A percentile compares a stretch with the other conserved stretches of the same genome.
phyloP scores from a whole-genome alignment of 495 filamentous ascomycete genomes.

The Daldinia loculata region DNA sequence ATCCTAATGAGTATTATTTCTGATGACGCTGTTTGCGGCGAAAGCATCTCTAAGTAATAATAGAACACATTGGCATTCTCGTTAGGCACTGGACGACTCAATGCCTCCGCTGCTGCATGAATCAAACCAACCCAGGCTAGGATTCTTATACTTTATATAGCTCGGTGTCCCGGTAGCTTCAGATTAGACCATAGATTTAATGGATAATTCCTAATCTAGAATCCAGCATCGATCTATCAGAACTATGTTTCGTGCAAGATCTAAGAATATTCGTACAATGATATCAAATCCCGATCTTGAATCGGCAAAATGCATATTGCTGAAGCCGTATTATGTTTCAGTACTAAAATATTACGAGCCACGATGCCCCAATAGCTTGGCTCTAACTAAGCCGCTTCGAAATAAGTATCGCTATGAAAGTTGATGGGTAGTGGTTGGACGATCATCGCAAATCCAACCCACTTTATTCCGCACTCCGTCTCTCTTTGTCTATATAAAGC shows the following conservation, averaged over 20 bases:
- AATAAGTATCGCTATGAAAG: not conserved
- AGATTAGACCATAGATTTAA: not conserved
- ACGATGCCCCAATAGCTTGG: not conserved
- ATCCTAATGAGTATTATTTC: too few relatives aligned
- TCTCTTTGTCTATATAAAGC: not conserved
- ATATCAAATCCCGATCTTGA: not conserved
- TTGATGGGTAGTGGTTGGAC: not conserved
- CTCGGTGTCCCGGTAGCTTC: not conserved
- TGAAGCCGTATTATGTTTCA: not conserved
- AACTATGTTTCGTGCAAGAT: not conserved
- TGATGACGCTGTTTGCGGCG: too few relatives aligned
- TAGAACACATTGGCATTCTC: not conserved
- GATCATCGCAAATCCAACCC: not conserved
- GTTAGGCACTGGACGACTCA: not conserved
- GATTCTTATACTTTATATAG: not conserved
- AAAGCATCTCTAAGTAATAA: not conserved
- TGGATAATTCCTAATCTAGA: not conserved
- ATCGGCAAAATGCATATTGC: not conserved
- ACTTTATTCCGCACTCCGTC: not conserved
- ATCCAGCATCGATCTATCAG: not conserved
- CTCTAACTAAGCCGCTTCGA: not conserved
- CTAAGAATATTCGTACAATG: not conserved
- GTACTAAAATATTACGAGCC: not conserved
- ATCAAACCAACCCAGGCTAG: not conserved
- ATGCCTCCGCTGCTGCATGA: not conserved